Percentiles rank a stretch among this genome's conserved stretches.
phyloP scores from a whole-genome alignment of 108 stramenopile species.

The Skeletonema potamos region DNA sequence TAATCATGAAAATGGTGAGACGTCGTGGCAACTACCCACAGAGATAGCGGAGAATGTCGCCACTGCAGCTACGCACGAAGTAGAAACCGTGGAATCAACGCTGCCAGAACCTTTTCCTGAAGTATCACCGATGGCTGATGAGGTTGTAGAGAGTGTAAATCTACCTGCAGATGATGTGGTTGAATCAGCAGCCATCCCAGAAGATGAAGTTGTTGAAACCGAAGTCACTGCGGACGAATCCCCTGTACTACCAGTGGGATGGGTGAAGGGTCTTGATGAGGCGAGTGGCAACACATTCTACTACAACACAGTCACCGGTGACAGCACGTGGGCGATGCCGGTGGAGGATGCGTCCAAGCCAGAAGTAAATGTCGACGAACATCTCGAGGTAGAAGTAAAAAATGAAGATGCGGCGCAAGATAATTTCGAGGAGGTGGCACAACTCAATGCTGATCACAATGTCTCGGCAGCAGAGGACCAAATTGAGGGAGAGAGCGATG shows the following conservation, averaged over 20 bases:
- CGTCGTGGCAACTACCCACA: conserved; percentile 75
- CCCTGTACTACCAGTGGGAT: not conserved
- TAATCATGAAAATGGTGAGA: conserved; percentile 76
- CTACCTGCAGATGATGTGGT: not conserved
- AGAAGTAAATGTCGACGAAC: not conserved
- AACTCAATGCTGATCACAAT: not conserved
- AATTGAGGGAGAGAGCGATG: not conserved
- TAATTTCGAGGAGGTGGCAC: too few species aligned
- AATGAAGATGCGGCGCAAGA: not conserved
- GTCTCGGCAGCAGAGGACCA: not conserved
- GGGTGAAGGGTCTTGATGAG: not conserved
- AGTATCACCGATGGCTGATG: conserved; percentile 47
- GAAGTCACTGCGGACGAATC: not conserved
- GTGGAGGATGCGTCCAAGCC: not conserved
- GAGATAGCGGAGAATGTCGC: too few species aligned
- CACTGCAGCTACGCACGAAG: not conserved
- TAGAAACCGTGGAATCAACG: conserved; percentile 18
- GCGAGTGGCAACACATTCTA: conserved; percentile 40
- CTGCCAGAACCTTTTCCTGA: conserved; percentile 59
- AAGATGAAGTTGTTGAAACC: not conserved
- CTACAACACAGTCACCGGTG: conserved; percentile 56
- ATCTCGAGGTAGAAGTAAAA: not conserved
- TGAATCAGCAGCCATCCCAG: not conserved
- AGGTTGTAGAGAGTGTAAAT: conserved; percentile 19
- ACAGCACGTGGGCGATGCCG: conserved; percentile 67